Evolutionary conservation across 768 basidiomycete species (phyloP), one percentile per base, ranked within the genome.

Genomic region (Naganishia antarctica): DNA sequence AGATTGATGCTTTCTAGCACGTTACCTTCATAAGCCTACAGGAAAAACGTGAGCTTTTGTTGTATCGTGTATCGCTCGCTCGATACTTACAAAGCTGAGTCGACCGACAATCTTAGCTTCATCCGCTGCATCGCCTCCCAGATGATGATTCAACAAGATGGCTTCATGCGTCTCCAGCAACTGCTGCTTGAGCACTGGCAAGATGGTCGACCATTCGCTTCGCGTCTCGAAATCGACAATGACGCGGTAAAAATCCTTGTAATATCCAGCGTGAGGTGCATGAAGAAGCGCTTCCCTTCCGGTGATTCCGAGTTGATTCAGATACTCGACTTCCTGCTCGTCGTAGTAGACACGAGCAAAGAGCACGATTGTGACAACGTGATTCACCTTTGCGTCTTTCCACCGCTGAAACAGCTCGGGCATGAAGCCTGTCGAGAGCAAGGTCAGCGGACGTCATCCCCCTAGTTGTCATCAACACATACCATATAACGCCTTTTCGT

Each of bases 231-330:
- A 81, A 73, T 98, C 94, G 4, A 90, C 89, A 72, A 93, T 89
- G 69, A 98, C 87, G 77, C 94, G 92, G 83, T 86, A 97, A 71
- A 93, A 94, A 74, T 96, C 96, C 77, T 96, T 94, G 79, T 92
- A 91, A 85, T 86, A 90, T 6, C 70, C 70, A 8, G 67, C 59
- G 18, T 73, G 53, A 29, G 73, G 32, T 57, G 68, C 66, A 64
- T 74, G 68, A 8, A 41, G 58, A 9, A 68, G 59, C 6, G 66
- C 66, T 11, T 49, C 59, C 32, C 37, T 53, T 7, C 66, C 66
- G 11, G 51, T 44, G 21, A 43, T 45, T 13, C 49, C 50, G 31
- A 67, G 57, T 28, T 70, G 31, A 23, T 66, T 59, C 21, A 78
- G 61, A 45, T 73, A 73, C 15, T 46, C 67, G 18, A 76, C 68